Conservation (phyloP, 495 filamentous ascomycete genomes). For the Pseudotulostoma volvatum region DNA sequence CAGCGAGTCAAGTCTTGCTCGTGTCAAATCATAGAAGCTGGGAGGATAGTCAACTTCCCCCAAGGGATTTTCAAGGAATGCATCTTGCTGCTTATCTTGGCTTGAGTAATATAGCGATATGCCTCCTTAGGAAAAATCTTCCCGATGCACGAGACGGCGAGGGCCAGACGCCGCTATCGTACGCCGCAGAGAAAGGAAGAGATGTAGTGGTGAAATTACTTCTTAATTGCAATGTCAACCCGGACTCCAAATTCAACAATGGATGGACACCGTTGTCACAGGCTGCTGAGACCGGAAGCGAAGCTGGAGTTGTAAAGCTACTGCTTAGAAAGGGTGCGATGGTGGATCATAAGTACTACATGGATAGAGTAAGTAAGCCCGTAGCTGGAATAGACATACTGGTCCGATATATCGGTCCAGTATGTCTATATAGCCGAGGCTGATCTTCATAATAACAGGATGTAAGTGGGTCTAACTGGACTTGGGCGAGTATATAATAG, state of each 20-base stretch:
- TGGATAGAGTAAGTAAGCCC: no score
- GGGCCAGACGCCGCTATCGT: background rate
- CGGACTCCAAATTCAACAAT: background rate
- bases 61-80: background rate
- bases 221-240: slow-evolving; percentile 2
- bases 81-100: slow-evolving; percentile 1
- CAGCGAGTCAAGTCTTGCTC: background rate
- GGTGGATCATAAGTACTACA: background rate
- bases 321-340: background rate
- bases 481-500: background rate
- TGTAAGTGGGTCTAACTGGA: background rate
- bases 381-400: no score
- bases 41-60: background rate
- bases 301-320: background rate
- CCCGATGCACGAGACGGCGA: background rate
- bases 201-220: slow-evolving; percentile 9
- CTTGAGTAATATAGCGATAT: background rate
- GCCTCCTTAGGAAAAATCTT: background rate
- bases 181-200: slow-evolving; percentile 3
- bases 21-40: background rate
- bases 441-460: no score
- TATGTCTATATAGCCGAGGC: no score
- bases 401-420: no score
- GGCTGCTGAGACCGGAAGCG: background rate
- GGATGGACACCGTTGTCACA: background rate